Base-by-base conservation (phyloP, 2,329 filamentous ascomycete genomes). In the Nectriaceae sp. region DNA sequence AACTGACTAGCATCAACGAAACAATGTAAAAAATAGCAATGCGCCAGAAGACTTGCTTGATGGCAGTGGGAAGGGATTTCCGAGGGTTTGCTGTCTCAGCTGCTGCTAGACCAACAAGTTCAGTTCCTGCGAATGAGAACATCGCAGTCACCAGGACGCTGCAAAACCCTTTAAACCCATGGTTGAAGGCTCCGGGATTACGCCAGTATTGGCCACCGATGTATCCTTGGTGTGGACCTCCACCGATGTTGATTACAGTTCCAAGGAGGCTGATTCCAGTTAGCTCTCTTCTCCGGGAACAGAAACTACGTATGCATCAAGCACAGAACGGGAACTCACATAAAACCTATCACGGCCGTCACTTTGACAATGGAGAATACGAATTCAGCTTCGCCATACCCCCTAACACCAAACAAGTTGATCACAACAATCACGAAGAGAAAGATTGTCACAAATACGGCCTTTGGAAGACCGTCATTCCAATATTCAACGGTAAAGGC, bases 11-110 rank as follows among this genome's bases (percentile, higher is more conserved):
- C 10, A 84, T 82, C 3, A 96, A 79, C 0, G 89, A 88, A 20
- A 94, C 83, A 42, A 96, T 78, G 72, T 96, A 97, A 72, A 97
- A 96, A 40, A 95, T 77, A 3, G 84, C 83, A 63, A 96, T 95
- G 57, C 92, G 85, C 91, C 91, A 96, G 69, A 96, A 96, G 18
- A 96, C 90, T 66, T 96, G 91, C 70, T 95, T 95, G 60, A 94
- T 85, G 10, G 92, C 92, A 1, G 84, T 90, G 0, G 92, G 92
- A 0, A 97, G 77, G 1, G 87, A 88, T 65, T 93, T 89, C 47
- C 87, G 80, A 2, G 88, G 88, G 61, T 90, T 89, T 13, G 79
- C 82, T 0, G 87, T 88, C 65, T 92, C 88, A 19, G 88, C 88
- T 1, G 88, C 87, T 2, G 87, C 87, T 6, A 91, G 78, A 42